Base-by-base conservation (phyloP, 129 eudicot genomes). In the Escallonia herrerae region DNA sequence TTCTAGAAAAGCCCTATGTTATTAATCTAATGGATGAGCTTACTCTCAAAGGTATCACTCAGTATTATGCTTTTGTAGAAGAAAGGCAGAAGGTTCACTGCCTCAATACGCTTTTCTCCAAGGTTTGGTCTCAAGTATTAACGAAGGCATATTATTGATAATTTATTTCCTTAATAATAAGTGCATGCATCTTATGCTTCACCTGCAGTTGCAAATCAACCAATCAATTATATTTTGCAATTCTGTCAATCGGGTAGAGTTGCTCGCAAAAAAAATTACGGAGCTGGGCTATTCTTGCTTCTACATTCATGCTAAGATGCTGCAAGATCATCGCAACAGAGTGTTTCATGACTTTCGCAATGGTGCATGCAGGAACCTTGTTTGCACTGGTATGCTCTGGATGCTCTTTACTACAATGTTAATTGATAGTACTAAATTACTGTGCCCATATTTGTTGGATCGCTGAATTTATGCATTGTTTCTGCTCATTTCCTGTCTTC, bases 351-450 rank as follows among this genome's bases (percentile, higher is more conserved):
- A 87, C 48, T 87, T 87, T 48, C 87, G 89, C 14, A 87, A 84
- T 71, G 95, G 91, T 71, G 91, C 88, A 15, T 87, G 95, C 73
- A 79, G 95, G 68, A 87, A 87, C 64, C 91, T 87, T 81, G 95
- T 87, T 59, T 87, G 95, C 71, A 81, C 95, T 8, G 91, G 95
- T 87, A 87, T 51, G 67, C 3, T 22, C 33, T 22, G 33, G 33
- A 22, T 22, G 33, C 33, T 22, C 33, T 22, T 22, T 22, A 22
- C 33, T 22, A 22, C 33, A 22, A 22, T 22, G 33, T 22, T 22
- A 22, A 22, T 22, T 22, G 1, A 22, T 22, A 22, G 33, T 22
- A 22, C 33, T 22, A 22, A 22, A 22, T 22, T 22, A 22, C 33
- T 22, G 33, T 22, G 33, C 33, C 1, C 33, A 22, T 22, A 22